A percentile compares a stretch with the other conserved stretches of the same genome.
These are phyloP conservation scores for Ceratobasidium papillatum DNA, from an alignment of 1,284 basidiomycete species.

Conservation along the genomic window DNA sequence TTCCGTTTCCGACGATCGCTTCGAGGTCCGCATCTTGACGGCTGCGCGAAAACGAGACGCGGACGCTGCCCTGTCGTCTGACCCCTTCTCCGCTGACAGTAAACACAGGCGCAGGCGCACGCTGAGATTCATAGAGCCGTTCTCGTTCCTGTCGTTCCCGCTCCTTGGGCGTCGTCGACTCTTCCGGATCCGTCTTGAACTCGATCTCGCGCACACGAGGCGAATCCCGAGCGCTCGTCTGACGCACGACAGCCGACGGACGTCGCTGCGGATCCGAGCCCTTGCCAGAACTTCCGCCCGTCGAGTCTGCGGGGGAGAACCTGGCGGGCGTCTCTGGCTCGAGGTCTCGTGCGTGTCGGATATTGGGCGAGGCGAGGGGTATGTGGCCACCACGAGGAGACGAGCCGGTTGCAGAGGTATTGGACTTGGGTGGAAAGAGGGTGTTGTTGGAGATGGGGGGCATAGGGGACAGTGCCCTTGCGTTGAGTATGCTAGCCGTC, in stretches of 20 bases:
- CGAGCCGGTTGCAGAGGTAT: slow-evolving; percentile 5
- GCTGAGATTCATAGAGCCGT: slow-evolving; percentile 24
- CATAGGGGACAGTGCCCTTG: slow-evolving; percentile 27
- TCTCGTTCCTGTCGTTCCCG: slow-evolving; percentile 38
- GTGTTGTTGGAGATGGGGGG: slow-evolving; percentile 27
- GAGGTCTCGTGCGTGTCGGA: slow-evolving; percentile 8
- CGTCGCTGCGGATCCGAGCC: not conserved
- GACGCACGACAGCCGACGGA: not conserved
- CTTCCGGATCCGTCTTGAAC: slow-evolving; percentile 18
- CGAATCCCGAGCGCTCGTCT: not conserved
- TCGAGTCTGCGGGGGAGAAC: slow-evolving; percentile 4
- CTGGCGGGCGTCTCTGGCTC: slow-evolving; percentile 22
- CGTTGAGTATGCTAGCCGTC: slow-evolving; percentile 28
- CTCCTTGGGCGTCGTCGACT: slow-evolving; percentile 32
- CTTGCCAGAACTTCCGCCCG: not conserved
- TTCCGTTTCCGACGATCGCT: slow-evolving; percentile 10
- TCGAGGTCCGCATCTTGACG: slow-evolving; percentile 21
- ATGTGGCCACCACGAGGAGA: slow-evolving; percentile 18
- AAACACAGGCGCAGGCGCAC: slow-evolving; percentile 9
- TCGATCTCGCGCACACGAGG: slow-evolving; percentile 21
- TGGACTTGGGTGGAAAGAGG: slow-evolving; percentile 33
- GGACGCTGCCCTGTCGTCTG: slow-evolving; percentile 28
- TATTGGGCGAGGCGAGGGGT: slow-evolving; percentile 24
- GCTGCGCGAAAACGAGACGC: slow-evolving; percentile 36
- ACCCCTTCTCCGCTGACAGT: slow-evolving; percentile 15